Evolutionary conservation across 2,329 filamentous ascomycete species (phyloP), one percentile per base, ranked within the genome.

Genomic region (Aspergillus sp.): DNA sequence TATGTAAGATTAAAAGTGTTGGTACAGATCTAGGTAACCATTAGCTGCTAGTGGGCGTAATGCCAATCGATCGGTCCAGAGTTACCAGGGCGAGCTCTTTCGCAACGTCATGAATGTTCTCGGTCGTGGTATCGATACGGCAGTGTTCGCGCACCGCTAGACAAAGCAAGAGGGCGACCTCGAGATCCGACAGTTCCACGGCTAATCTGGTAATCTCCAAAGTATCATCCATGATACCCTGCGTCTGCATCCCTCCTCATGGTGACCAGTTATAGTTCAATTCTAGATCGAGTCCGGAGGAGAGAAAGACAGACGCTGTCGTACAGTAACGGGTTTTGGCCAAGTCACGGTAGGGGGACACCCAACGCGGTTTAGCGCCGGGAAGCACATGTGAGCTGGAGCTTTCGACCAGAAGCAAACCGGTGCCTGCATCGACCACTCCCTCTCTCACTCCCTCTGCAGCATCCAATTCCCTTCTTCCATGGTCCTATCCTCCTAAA

Each of bases 81-180:
- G 7, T 29, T 77, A 91, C 90, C 71, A 95, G 78, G 63, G 85
- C 84, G 22, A 96, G 80, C 75, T 96, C 92, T 55, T 86, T 82
- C 49, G 88, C 82, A n/a, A 96, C 80, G 64, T 87, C 84, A 73
- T 90, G 82, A 58, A 94, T 77, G 55, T 81, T 78, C 39, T 84
- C 78, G 4, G 79, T 73, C 2, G 87, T 84, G 16, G 91, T 90
- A 75, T 92, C 89, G 70, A 98, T 87, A 67, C 98, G 87, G 78
- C 92, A 96, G 75, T 98, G 93, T 75, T 96, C 90, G 65, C 88
- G 85, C 60, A 88, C 87, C 63, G 92, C 83, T 54, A 98, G 84
- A 71, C 90, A 93, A 54, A 97, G 85, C 46, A 98, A 83, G 14
- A 90, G 80, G 24, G 94, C 95, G 60, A 98, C 85, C 77, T 97